Percentiles rank a stretch among this genome's conserved stretches.
Conservation (phyloP, 805 yeast species). For the Grigorovia yakushimaensis region DNA sequence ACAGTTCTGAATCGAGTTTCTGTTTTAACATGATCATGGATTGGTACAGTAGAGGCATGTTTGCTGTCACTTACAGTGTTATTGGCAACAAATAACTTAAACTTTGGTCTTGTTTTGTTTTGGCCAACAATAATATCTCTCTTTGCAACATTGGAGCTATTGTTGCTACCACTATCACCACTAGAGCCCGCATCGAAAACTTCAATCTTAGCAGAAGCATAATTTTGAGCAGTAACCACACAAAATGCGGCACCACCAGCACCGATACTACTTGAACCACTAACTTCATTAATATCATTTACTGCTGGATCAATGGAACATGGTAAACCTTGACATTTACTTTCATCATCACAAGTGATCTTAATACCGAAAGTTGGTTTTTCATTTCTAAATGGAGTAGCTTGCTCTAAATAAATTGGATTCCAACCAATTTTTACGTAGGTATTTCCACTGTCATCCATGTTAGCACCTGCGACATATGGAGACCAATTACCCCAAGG, state of each 20-base stretch:
- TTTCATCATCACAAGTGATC: conserved; percentile 60
- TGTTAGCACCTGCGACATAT: conserved; percentile 85
- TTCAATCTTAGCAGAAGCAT: conserved; percentile 60
- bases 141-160: neutral
- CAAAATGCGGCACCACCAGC: conserved; percentile 73
- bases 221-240: conserved; percentile 64
- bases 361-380: conserved; percentile 63
- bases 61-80: neutral
- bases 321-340: conserved; percentile 63
- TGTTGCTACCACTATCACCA: neutral
- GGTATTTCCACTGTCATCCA: conserved; percentile 59
- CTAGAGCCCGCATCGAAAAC: conserved; percentile 35
- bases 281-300: conserved; percentile 47
- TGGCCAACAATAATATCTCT: neutral
- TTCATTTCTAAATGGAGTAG: conserved; percentile 34
- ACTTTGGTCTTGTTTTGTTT: neutral
- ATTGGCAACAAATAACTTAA: neutral
- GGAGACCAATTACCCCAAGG: conserved; percentile 90
- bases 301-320: conserved; percentile 73
- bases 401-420: conserved; percentile 63
- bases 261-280: conserved; percentile 35
- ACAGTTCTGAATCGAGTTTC: conserved; percentile 5
- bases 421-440: conserved; percentile 86
- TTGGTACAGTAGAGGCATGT: neutral
- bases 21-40: neutral